phyloP scores from a whole-genome alignment of 2,329 filamentous ascomycete species.

The Calcarisporium arbuscula region DNA sequence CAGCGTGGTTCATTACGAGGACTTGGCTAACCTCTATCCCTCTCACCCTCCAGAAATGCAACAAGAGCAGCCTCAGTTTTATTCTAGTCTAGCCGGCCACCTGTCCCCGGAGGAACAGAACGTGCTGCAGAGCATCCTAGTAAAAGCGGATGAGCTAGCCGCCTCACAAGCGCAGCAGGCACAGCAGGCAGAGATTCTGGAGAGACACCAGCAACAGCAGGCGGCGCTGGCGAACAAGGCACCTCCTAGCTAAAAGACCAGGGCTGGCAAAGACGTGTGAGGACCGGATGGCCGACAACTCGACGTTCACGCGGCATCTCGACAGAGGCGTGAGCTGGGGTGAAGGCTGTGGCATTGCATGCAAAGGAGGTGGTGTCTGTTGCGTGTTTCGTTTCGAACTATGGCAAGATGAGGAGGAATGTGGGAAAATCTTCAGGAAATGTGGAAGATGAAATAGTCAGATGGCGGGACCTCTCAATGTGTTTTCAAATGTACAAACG shows the following conservation, averaged over 20 bases:
- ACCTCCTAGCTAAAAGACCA: conserved; percentile 8
- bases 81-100: conserved; percentile 70
- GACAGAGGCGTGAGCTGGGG: no score
- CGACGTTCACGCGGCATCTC: no score
- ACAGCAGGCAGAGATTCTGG: conserved; percentile 15
- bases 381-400: no score
- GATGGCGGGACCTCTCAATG: no score
- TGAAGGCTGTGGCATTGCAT: no score
- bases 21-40: conserved; percentile 17
- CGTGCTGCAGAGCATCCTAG: conserved; percentile 73
- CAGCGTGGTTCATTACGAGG: background rate
- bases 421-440: no score
- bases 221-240: background rate
- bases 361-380: no score
- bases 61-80: conserved; percentile 85
- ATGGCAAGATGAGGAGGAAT: no score
- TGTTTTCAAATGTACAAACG: no score
- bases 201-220: conserved; percentile 21
- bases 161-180: conserved; percentile 16
- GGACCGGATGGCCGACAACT: no score
- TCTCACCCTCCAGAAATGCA: conserved; percentile 61
- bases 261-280: background rate
- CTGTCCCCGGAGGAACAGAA: conserved; percentile 75
- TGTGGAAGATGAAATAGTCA: no score
- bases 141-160: conserved; percentile 44